These are phyloP conservation scores for Alternaria burnsii DNA, from an alignment of 2,329 filamentous ascomycete species.

Conservation along the genomic window DNA sequence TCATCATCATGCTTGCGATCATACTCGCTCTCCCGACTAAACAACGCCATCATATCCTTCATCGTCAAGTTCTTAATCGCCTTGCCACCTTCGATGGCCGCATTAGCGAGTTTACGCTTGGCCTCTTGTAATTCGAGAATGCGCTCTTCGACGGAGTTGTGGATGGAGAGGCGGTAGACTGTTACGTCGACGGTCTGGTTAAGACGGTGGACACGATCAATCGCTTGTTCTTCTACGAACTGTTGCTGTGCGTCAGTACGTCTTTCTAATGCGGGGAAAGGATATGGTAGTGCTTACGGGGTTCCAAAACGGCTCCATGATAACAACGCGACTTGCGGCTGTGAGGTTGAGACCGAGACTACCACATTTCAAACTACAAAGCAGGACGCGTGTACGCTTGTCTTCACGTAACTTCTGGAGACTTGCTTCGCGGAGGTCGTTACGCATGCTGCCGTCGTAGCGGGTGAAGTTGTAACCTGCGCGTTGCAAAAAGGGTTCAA, in stretches of 20 bases:
- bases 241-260: constrained; percentile 41
- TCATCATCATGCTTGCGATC: constrained; percentile 56
- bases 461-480: constrained; percentile 81
- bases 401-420: constrained; percentile 79
- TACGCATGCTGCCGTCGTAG: constrained; percentile 95
- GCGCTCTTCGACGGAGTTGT: constrained; percentile 86
- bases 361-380: constrained; percentile 94
- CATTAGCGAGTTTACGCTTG: constrained; percentile 89
- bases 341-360: constrained; percentile 93
- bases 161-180: constrained; percentile 92
- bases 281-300: constrained; percentile 64
- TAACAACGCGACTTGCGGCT: constrained; percentile 89
- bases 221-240: constrained; percentile 98
- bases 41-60: constrained; percentile 92
- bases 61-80: constrained; percentile 85
- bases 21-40: constrained; percentile 73
- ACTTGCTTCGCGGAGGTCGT: constrained; percentile 89
- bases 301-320: constrained; percentile 99
- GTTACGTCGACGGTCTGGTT: constrained; percentile 95
- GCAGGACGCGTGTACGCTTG: constrained; percentile 77
- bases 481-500: constrained; percentile 86
- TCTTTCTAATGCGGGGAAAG: too few relatives aligned
- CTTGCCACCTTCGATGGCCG: constrained; percentile 85
- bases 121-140: constrained; percentile 95
- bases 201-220: constrained; percentile 97